These are phyloP conservation scores for Ophiocytium majus DNA, from an alignment of 352 stramenopile genomes.

Conservation along the genomic window DNA sequence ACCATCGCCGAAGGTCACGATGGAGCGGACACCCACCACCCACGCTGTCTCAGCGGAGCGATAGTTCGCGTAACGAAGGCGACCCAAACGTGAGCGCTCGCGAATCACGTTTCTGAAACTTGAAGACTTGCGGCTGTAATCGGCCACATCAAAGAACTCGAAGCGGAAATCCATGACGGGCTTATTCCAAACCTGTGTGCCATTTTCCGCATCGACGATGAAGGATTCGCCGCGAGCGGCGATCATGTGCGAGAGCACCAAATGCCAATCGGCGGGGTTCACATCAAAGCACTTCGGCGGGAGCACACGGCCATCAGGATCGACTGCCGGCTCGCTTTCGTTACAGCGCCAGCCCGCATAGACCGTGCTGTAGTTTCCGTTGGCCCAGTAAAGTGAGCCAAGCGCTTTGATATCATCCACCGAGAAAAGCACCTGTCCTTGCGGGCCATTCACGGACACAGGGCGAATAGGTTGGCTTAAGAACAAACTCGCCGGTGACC, in stretches of 20 bases:
- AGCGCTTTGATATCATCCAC: neutral
- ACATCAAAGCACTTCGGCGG: neutral
- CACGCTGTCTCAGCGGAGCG: neutral
- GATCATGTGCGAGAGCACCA: neutral
- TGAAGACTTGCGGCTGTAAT: too few relatives aligned
- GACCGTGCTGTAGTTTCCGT: neutral
- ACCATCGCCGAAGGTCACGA: neutral
- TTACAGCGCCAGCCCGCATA: neutral
- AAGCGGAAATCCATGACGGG: neutral
- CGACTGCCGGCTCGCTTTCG: too few relatives aligned
- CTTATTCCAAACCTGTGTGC: neutral
- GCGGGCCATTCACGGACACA: neutral
- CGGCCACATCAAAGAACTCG: too few relatives aligned
- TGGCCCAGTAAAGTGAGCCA: neutral
- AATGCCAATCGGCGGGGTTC: neutral
- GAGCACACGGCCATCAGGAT: neutral
- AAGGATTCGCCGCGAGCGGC: neutral
- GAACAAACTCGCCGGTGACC: neutral
- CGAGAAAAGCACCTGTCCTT: neutral
- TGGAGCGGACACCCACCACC: neutral
- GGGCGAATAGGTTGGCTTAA: neutral
- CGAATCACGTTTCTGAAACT: neutral
- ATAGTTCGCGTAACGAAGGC: neutral
- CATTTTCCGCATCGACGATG: neutral
- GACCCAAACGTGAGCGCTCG: neutral